A percentile compares a stretch with the other conserved stretches of the same genome.
These are phyloP conservation scores for Colletotrichum navitas DNA, from an alignment of 2,329 filamentous ascomycete genomes.

Conservation along the genomic window DNA sequence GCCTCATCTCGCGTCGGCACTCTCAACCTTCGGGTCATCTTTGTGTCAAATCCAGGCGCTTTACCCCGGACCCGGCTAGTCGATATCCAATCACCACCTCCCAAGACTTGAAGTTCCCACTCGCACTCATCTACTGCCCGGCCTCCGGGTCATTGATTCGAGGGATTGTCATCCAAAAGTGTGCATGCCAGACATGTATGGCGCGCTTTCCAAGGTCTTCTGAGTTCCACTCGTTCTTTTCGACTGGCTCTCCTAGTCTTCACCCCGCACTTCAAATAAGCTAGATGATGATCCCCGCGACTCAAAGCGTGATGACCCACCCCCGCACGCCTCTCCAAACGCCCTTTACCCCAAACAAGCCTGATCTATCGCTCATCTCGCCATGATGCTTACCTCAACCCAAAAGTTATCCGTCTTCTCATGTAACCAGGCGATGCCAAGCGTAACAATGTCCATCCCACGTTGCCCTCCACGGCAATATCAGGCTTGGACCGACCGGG, in stretches of 20 bases:
- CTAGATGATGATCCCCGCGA: slow-evolving; percentile 24
- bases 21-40: slow-evolving; percentile 37
- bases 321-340: slow-evolving; percentile 39
- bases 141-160: not conserved
- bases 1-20: not conserved
- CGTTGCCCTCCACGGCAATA: slow-evolving; percentile 14
- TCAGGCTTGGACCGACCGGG: slow-evolving; percentile 36
- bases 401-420: not conserved
- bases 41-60: slow-evolving; percentile 24
- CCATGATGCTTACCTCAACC: not conserved
- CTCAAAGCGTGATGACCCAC: slow-evolving; percentile 15
- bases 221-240: slow-evolving; percentile 25
- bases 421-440: slow-evolving; percentile 12
- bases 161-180: slow-evolving; percentile 1
- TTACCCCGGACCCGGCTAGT: not conserved
- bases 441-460: slow-evolving; percentile 2
- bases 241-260: slow-evolving; percentile 31
- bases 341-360: slow-evolving; percentile 21
- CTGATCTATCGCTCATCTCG: not conserved
- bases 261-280: slow-evolving; percentile 33
- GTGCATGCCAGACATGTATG: slow-evolving; percentile 21
- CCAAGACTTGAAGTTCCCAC: not conserved
- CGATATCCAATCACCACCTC: slow-evolving; percentile 16
- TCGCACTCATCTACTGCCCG: slow-evolving; percentile 4
- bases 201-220: slow-evolving; percentile 18